A percentile compares a stretch with the other conserved stretches of the same genome.
These are phyloP conservation scores for Cyclotella baltica DNA, from an alignment of 108 stramenopile species.

Conservation along the genomic window DNA sequence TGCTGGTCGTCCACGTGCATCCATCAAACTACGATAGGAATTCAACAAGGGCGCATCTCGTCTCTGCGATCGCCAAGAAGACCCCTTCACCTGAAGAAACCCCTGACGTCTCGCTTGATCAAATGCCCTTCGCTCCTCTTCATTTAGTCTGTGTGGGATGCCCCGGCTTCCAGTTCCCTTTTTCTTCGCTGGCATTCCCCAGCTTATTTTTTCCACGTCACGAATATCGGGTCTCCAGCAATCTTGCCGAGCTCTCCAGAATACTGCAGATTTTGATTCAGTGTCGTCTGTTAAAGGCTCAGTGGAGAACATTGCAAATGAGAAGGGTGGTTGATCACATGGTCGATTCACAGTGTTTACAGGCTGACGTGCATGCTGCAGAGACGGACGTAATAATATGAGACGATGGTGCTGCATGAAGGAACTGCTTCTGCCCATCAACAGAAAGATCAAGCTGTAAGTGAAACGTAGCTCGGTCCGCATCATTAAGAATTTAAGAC, in stretches of 20 bases:
- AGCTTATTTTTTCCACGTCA: constrained; percentile 85
- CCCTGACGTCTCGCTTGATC: constrained; percentile 84
- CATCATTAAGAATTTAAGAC: no score
- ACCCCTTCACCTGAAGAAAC: constrained; percentile 75
- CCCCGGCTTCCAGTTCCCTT: constrained; percentile 85
- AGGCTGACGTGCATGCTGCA: no score
- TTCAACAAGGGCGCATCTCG: constrained; percentile 85
- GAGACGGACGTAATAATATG: neutral
- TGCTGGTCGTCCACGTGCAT: constrained; percentile 74
- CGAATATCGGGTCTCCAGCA: constrained; percentile 77
- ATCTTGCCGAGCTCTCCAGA: constrained; percentile 64
- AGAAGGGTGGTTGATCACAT: neutral
- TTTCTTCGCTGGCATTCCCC: constrained; percentile 86
- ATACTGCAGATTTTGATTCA: constrained; percentile 12
- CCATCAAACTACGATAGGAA: constrained; percentile 81
- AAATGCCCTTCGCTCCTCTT: constrained; percentile 75
- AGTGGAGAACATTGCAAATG: neutral
- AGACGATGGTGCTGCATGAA: neutral
- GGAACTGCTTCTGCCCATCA: neutral
- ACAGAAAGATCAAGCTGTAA: constrained; percentile 2
- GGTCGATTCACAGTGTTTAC: neutral
- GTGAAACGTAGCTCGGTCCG: no score
- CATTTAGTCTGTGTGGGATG: constrained; percentile 83
- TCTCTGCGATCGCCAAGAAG: constrained; percentile 77
- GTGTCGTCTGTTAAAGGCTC: neutral